A percentile compares a stretch with the other conserved stretches of the same genome.
Evolutionary conservation across 1,284 basidiomycete species (phyloP).

Genomic region (Microbotryum scabiosae): DNA sequence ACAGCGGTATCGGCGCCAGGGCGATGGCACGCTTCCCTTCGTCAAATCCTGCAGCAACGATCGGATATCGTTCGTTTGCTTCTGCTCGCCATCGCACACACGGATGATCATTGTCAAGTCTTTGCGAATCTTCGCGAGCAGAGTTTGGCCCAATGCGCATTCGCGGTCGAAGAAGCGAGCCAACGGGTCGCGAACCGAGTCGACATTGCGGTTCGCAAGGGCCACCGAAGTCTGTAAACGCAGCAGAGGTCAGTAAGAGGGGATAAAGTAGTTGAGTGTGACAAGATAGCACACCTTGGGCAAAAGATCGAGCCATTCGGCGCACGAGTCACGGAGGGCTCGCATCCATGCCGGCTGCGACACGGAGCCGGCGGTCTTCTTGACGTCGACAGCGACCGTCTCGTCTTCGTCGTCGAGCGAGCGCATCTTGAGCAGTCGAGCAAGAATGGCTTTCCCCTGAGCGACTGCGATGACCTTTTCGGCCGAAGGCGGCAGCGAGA

Average conservation of each 20-base stretch:
- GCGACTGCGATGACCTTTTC: constrained; percentile 82
- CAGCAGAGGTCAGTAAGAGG: neutral
- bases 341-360: constrained; percentile 87
- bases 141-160: constrained; percentile 63
- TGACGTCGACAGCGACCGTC: constrained; percentile 49
- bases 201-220: constrained; percentile 15
- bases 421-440: constrained; percentile 84
- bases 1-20: constrained; percentile 85
- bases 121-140: constrained; percentile 64
- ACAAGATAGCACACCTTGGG: constrained; percentile 54
- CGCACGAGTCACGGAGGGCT: constrained; percentile 63
- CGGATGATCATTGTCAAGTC: constrained; percentile 72
- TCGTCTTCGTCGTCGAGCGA: constrained; percentile 79
- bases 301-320: constrained; percentile 68
- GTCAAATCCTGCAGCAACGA: constrained; percentile 76
- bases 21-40: constrained; percentile 73
- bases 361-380: constrained; percentile 52
- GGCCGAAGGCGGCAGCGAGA: constrained; percentile 79
- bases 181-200: constrained; percentile 54
- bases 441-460: constrained; percentile 71
- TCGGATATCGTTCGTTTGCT: constrained; percentile 89
- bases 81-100: constrained; percentile 75
- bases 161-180: constrained; percentile 84
- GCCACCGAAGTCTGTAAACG: constrained; percentile 13
- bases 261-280: too few relatives aligned